Base-by-base conservation (phyloP, 805 yeast species). In the Kluyveromyces nonfermentans region DNA sequence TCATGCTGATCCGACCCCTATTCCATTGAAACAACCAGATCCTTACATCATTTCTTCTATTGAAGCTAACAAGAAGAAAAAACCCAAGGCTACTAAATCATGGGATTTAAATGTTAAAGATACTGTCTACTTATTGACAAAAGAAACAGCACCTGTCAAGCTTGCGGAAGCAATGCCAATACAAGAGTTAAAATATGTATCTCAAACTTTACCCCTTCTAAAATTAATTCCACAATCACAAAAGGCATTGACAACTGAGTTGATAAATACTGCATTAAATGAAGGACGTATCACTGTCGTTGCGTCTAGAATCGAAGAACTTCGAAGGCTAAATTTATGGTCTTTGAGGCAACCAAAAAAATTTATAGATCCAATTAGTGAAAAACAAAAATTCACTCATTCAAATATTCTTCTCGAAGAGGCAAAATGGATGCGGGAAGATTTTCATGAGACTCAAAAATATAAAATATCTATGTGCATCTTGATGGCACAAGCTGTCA, bases 271-370 rank as follows among this genome's bases (percentile, higher is more conserved):
- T 54, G 85, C 95, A 0, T 67, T 89, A 30, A 75, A 86, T 12
- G 98, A 93, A 58, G 96, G 96, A 3, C 84, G 89, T 58, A 80
- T 90, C 2, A 85, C 95, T 0, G 96, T 88, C 9, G 78, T 87
- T 16, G 84, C 87, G 54, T 83, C 94, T 1, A 72, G 97, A 48
- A 89, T 93, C 38, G 97, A 90, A 57, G 97, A 90, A 60, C 70
- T 93, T 49, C 86, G 87, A 60, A 71, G 95, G 38, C 82, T 82
- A 46, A 84, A 85, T 2, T 80, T 85, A 54, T 93, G 98, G 97
- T 82, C 95, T 18, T 68, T 93, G 42, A 72, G 95, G 42, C 98
- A 93, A 60, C 95, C 95, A 0, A 69, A 74, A 42, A 73, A 75
- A 49, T 82, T 72, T 54, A 56, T 71, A 10, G 95, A 86, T 50